phyloP scores from a whole-genome alignment of 2,329 filamentous ascomycete species.

The Corinectria fuckeliana region DNA sequence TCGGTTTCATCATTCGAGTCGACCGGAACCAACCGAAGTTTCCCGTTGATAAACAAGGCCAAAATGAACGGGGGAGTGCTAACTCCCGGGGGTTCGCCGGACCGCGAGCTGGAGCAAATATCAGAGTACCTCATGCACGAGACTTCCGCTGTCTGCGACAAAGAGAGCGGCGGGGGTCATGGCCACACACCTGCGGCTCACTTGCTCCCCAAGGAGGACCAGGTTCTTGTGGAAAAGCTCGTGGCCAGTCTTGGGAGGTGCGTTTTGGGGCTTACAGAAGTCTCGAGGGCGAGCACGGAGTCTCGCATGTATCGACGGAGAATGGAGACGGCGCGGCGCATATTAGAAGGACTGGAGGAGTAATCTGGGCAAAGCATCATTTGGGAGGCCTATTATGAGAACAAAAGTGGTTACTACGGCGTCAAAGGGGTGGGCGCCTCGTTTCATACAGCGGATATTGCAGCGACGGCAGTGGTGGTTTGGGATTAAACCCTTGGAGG shows the following conservation, averaged over 20 bases:
- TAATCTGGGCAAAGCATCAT: slow-evolving; percentile 18
- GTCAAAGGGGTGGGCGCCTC: slow-evolving; percentile 26
- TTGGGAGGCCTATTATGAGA: background rate
- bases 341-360: slow-evolving; percentile 73
- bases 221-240: slow-evolving; percentile 64
- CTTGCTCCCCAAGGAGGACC: slow-evolving; percentile 61
- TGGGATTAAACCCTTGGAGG: slow-evolving; percentile 33
- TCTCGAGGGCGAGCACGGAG: slow-evolving; percentile 61
- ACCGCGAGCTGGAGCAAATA: slow-evolving; percentile 55
- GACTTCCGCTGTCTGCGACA: slow-evolving; percentile 51
- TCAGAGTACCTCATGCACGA: slow-evolving; percentile 57
- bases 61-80: slow-evolving; percentile 54
- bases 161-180: slow-evolving; percentile 38
- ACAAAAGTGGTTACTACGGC: slow-evolving; percentile 19
- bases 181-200: slow-evolving; percentile 52
- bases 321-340: slow-evolving; percentile 75
- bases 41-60: slow-evolving; percentile 63
- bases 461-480: slow-evolving; percentile 21
- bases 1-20: slow-evolving; percentile 65
- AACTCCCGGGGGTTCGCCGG: slow-evolving; percentile 54
- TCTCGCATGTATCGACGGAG: slow-evolving; percentile 70
- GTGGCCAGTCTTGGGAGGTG: slow-evolving; percentile 67
- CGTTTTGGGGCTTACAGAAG: slow-evolving; percentile 63
- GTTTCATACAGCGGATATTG: slow-evolving; percentile 16
- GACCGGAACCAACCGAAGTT: slow-evolving; percentile 65